Conservation (phyloP, 2,329 filamentous ascomycete species). For the Simplicillium sp. region DNA sequence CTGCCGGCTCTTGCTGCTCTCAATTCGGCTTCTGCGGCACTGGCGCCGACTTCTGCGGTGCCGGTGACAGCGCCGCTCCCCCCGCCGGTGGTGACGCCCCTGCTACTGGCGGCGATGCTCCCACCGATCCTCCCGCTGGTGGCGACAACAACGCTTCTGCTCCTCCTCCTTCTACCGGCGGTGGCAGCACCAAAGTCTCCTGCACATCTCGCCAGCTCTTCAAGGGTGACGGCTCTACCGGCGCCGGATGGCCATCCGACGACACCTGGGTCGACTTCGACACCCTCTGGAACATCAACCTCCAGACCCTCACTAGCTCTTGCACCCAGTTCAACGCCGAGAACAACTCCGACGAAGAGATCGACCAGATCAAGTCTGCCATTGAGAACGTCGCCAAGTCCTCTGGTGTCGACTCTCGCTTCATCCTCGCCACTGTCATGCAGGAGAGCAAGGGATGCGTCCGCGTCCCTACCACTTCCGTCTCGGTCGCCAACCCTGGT, state of each 20-base stretch:
- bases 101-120: neutral
- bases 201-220: conserved; percentile 1
- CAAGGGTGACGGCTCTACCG: conserved; percentile 1
- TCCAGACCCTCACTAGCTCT: neutral
- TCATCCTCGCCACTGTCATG: conserved; percentile 18
- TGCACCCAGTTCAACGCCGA: neutral
- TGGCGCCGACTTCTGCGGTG: neutral
- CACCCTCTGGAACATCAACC: conserved; percentile 1
- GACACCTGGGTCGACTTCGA: conserved; percentile 1
- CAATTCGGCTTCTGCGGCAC: neutral
- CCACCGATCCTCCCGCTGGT: conserved; percentile 1
- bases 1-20: neutral
- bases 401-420: conserved; percentile 3
- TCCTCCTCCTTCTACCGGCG: conserved; percentile 2
- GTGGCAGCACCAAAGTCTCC: neutral
- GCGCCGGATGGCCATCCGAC: neutral
- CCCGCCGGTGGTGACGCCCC: neutral
- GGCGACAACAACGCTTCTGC: conserved; percentile 3
- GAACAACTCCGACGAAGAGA: conserved; percentile 2
- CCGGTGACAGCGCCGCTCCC: neutral
- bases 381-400: neutral
- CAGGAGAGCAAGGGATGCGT: conserved; percentile 14
- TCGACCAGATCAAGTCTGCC: neutral
- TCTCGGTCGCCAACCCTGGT: conserved; percentile 1
- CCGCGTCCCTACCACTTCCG: conserved; percentile 1